These are phyloP conservation scores for Mycena belliarum DNA, from an alignment of 768 basidiomycete genomes.

Conservation along the genomic window DNA sequence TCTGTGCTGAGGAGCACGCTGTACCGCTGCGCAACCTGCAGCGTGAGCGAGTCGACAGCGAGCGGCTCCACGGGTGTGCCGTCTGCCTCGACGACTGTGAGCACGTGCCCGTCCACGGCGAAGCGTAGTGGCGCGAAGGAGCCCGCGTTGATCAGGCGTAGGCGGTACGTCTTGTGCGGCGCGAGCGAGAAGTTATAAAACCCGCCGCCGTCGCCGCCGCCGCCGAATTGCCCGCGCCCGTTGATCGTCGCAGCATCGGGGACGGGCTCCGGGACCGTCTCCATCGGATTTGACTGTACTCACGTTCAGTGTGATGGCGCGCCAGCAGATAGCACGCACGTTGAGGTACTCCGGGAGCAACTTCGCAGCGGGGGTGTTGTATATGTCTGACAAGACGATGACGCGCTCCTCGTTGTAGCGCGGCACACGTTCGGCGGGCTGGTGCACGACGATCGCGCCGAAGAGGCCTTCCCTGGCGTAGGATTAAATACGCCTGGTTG, in stretches of 20 bases:
- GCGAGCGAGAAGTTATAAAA: neutral
- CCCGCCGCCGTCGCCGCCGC: neutral
- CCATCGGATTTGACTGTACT: constrained; percentile 10
- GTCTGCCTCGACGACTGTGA: constrained; percentile 51
- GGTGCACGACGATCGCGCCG: constrained; percentile 49
- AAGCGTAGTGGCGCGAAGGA: constrained; percentile 47
- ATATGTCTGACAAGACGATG: constrained; percentile 36
- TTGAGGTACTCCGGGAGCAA: constrained; percentile 6
- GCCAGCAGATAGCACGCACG: neutral
- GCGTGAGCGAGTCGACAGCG: constrained; percentile 37
- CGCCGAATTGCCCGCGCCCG: neutral
- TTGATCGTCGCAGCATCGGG: constrained; percentile 36
- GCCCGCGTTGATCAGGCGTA: constrained; percentile 50
- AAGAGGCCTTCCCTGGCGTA: constrained; percentile 51
- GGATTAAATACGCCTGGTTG: neutral
- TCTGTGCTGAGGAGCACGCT: constrained; percentile 39
- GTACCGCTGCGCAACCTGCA: constrained; percentile 52
- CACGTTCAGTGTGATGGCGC: no score
- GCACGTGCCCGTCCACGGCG: constrained; percentile 46
- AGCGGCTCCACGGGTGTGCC: constrained; percentile 43
- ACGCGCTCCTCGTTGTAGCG: constrained; percentile 31
- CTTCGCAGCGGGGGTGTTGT: neutral
- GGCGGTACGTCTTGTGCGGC: constrained; percentile 30
- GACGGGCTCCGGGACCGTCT: constrained; percentile 34
- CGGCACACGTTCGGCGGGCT: constrained; percentile 30